Evolutionary conservation across 2,329 filamentous ascomycete species (phyloP), one percentile per base, ranked within the genome.

Genomic region (Plenodomus biglobosus): DNA sequence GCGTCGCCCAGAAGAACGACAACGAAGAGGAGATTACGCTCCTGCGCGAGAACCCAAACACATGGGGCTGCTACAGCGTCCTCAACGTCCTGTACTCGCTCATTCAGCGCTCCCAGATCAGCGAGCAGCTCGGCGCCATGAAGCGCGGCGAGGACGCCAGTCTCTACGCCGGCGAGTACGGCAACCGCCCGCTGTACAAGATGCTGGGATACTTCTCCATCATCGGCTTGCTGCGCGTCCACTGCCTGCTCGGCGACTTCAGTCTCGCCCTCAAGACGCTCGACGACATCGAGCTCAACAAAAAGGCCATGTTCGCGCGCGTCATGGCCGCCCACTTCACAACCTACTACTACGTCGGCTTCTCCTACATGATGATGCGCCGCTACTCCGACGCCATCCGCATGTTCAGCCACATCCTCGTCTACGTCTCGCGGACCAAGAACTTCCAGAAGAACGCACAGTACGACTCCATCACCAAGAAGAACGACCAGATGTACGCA

Each of bases 301-400:
- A 99, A 83, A 97, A 97, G 82, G 92, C 94, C 75, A 97, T 97
- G 90, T 99, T 99, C 74, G 92, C 94, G 56, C 90, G 94, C 61
- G 94, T 99, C 73, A 97, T 99, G 94, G 92, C 94, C 45, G 94
- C 94, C 49, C 94, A 99, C 81, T 97, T 97, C 80, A 96, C 92
- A 62, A 99, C 94, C 59, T 99, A 97, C 85, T 99, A 99, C 85
- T 97, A 97, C 75, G 92, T 99, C 56, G 94, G 94, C 64, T 99
- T 99, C 85, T 95, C 90, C 63, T 99, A 99, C 87, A 97, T 99
- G 92, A 99, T 99, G 94, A 95, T 97, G 90, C 91, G 94, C 79
- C 90, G 94, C 73, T 99, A 99, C 74, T 90, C 91, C 76, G 94
- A 99, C 76, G 94, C 94, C 75, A 96, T 99, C 79, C 91, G 92